A percentile compares a stretch with the other conserved stretches of the same genome.
phyloP scores from a whole-genome alignment of 108 stramenopile species.

The Nitzschia putrida region DNA sequence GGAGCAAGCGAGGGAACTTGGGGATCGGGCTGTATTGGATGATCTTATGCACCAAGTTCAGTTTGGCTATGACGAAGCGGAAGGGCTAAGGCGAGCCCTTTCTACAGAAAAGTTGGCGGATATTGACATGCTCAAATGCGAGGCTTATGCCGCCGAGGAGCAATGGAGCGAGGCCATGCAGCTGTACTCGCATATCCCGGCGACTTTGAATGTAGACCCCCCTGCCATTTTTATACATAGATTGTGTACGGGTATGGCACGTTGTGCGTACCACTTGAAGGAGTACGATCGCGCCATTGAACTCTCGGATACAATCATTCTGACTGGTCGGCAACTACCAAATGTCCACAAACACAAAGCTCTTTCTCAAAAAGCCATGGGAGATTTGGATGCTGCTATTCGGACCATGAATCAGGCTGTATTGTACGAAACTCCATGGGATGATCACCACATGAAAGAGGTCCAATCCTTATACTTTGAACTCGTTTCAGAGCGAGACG shows the following conservation, averaged over 20 bases:
- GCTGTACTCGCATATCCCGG: too few species aligned
- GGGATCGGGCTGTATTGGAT: too few species aligned
- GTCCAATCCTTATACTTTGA: too few species aligned
- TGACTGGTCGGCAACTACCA: slow-evolving; percentile 62
- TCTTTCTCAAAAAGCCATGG: slow-evolving; percentile 40
- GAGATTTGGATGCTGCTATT: slow-evolving; percentile 31
- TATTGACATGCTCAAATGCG: too few species aligned
- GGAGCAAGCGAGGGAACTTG: too few species aligned
- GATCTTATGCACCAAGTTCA: too few species aligned
- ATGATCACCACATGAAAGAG: slow-evolving; percentile 25
- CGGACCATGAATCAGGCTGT: slow-evolving; percentile 43
- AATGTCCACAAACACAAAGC: slow-evolving; percentile 56
- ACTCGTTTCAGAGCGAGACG: too few species aligned
- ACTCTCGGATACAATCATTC: slow-evolving; percentile 27
- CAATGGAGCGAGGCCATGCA: not conserved
- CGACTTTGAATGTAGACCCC: too few species aligned
- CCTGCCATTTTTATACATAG: too few species aligned
- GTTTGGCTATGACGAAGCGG: too few species aligned
- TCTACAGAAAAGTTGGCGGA: too few species aligned
- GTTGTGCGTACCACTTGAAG: slow-evolving; percentile 41
- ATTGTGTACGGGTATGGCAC: slow-evolving; percentile 40
- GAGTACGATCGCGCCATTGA: slow-evolving; percentile 41
- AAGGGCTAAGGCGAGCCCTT: too few species aligned
- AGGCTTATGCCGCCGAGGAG: not conserved
- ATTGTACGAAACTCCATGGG: slow-evolving; percentile 55